A percentile compares a stretch with the other conserved stretches of the same genome.
Conservation (phyloP, 768 basidiomycete species). For the Amanita inopinata region DNA sequence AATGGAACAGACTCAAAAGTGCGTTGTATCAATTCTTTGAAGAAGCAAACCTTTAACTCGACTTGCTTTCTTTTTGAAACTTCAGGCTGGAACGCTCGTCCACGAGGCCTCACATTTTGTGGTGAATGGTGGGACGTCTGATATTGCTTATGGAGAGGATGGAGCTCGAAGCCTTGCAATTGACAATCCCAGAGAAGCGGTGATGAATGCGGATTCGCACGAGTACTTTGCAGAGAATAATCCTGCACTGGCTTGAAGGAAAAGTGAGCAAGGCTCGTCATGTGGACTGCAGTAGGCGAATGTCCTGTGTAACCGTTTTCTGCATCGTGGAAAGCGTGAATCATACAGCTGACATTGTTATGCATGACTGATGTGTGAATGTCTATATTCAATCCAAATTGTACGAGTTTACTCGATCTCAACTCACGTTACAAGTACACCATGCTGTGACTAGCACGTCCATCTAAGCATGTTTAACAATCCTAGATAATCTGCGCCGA, state of each 20-base stretch:
- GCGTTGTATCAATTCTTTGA: neutral
- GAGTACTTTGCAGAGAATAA: slow-evolving; percentile 46
- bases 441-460: too few species aligned
- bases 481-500: too few species aligned
- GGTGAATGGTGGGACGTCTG: slow-evolving; percentile 31
- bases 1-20: slow-evolving; percentile 9
- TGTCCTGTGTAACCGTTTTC: too few species aligned
- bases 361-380: too few species aligned
- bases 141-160: slow-evolving; percentile 36
- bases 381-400: too few species aligned
- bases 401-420: too few species aligned
- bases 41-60: neutral
- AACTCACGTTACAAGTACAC: too few species aligned
- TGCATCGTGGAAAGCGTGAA: too few species aligned
- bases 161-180: slow-evolving; percentile 29
- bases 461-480: too few species aligned
- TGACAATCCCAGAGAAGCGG: slow-evolving; percentile 26
- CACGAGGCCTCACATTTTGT: slow-evolving; percentile 40
- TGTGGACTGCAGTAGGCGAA: neutral
- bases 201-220: slow-evolving; percentile 37
- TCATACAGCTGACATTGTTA: too few species aligned
- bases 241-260: slow-evolving; percentile 22
- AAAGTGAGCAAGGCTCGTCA: slow-evolving; percentile 4
- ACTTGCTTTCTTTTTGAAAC: neutral
- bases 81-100: slow-evolving; percentile 23